phyloP scores from a whole-genome alignment of 371 early-diverging fungal species.

The Haplosporangium sp. region DNA sequence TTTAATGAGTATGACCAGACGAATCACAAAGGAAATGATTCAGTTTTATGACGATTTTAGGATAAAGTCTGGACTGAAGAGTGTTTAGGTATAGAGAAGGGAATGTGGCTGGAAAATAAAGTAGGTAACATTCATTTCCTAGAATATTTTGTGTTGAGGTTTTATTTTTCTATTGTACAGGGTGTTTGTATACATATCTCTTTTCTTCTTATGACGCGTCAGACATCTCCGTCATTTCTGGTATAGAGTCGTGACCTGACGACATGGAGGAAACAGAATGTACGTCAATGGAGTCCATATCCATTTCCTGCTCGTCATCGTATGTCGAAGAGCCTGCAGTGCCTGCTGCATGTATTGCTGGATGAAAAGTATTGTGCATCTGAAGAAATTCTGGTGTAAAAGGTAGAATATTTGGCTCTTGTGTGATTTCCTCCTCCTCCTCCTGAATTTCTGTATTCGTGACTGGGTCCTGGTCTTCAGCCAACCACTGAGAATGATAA shows the following conservation, averaged over 20 bases:
- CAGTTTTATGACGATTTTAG: constrained; percentile 85
- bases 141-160: neutral
- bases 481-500: constrained; percentile 21
- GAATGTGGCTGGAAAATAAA: neutral
- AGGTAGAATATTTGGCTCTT: constrained; percentile 1
- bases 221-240: constrained; percentile 36
- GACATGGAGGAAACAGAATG: constrained; percentile 34
- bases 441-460: neutral
- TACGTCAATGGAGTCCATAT: constrained; percentile 34
- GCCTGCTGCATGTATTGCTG: constrained; percentile 13
- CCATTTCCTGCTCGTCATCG: constrained; percentile 41
- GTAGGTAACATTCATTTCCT: neutral
- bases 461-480: neutral
- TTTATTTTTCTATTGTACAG: constrained; percentile 13
- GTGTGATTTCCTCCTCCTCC: neutral
- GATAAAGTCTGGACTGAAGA: constrained; percentile 64
- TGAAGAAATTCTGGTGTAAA: constrained; percentile 14
- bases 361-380: constrained; percentile 3
- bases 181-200: neutral
- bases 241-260: constrained; percentile 36
- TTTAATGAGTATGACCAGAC: constrained; percentile 68
- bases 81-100: constrained; percentile 20
- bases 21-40: constrained; percentile 94
- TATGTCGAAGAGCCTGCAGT: constrained; percentile 21
- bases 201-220: constrained; percentile 20